Evolutionary conservation across 1,284 basidiomycete genomes (phyloP).

Genomic region (Cutaneotrichosporon sp.): DNA sequence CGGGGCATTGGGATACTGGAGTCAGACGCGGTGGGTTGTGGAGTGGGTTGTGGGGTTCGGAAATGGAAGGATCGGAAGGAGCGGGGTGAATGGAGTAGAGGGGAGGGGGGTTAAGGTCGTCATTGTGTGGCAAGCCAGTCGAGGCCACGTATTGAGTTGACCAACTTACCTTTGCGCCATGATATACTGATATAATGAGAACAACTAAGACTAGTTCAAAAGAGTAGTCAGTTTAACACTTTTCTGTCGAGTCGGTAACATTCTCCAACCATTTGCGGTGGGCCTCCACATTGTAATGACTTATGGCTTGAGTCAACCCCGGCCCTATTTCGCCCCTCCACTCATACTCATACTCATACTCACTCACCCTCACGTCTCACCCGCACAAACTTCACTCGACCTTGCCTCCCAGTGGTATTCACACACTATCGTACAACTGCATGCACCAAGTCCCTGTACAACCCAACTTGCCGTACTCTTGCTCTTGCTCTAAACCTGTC

Average conservation of each 20-base stretch:
- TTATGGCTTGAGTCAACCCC: neutral
- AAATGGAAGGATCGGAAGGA: neutral
- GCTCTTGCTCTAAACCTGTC: neutral
- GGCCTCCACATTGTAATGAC: neutral
- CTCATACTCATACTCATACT: neutral
- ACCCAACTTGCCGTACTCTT: neutral
- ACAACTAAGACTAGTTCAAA: no score
- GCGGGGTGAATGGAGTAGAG: neutral
- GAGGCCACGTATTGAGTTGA: no score
- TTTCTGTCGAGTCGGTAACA: neutral
- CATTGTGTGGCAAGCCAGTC: no score
- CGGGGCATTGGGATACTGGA: conserved; percentile 11
- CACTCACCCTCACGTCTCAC: neutral
- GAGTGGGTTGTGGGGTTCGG: neutral
- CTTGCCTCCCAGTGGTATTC: neutral
- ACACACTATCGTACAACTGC: conserved; percentile 2
- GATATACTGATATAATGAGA: neutral
- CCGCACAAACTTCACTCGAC: neutral
- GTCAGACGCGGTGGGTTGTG: neutral
- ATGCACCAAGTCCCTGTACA: neutral
- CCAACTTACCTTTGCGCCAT: neutral
- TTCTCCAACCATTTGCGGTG: neutral
- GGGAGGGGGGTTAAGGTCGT: no score
- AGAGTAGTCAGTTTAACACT: neutral
- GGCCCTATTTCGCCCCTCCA: neutral